Evolutionary conservation across 305 asterid genomes (phyloP), one percentile per base, ranked within the genome.

Genomic region (Euphrasia arctica): DNA sequence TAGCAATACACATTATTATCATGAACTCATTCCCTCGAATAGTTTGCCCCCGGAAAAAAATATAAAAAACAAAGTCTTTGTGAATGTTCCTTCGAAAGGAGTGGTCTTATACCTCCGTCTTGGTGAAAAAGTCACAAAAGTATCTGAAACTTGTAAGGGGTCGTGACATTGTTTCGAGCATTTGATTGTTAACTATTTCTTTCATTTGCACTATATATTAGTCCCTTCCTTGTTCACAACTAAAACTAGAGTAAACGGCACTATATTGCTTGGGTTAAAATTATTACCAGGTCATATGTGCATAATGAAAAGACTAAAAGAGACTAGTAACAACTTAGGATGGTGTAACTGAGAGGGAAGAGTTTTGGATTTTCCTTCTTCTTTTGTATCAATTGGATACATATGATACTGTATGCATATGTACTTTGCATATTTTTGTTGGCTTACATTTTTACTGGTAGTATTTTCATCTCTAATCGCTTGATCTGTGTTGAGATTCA

Each of bases 351-450:
- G 64, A 36, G 34, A 59, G 64, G 39, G 64, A 29, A 60, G 9
- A 59, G 50, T 36, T 7, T 39, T 32, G 3, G 63, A 59, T 36
- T 2, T 13, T 59, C 14, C 39, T 29, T 15, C 27, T 22, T 50
- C 28, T 59, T 36, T 4, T 36, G 54, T 29, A 48, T 48, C 58
- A 47, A n/a, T 68, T 13, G 22, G 60, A 34, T 60, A 49, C 49
- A 50, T 54, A 54, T 52, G 49, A 41, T 51, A 54, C 43, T 50
- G 27, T 39, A 42, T 61, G 62, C 13, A 9, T 15, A 52, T 22
- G 12, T 60, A 9, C 41, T 62, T 42, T 60, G 3, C 60, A 58
- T 4, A 32, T 41, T 52, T n/a, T 29, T 67, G 5, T 29, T 42
- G 2, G 59, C 62, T 42, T 11, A 10, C 47, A 47, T 64, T 39